phyloP scores from a whole-genome alignment of 2,329 filamentous ascomycete species.

The Endothia cerciana region DNA sequence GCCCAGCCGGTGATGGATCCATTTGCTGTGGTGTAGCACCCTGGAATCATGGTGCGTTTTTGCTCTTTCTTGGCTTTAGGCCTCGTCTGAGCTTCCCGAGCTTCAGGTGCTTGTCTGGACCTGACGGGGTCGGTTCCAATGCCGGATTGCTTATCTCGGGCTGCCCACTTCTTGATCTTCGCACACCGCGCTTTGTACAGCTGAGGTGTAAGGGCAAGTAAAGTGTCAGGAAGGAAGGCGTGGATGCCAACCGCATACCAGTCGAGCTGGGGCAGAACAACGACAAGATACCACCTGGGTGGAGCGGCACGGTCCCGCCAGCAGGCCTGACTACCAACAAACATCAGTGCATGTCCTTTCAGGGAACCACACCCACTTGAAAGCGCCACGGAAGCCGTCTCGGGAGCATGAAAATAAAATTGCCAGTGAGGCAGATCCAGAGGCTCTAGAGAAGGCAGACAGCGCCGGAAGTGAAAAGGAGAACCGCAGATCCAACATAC shows the following conservation, averaged over 20 bases:
- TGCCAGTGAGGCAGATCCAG: background rate
- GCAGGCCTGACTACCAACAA: background rate
- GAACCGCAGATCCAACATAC: background rate
- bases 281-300: background rate
- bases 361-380: background rate
- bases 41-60: background rate
- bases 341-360: background rate
- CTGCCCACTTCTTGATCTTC: background rate
- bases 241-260: background rate
- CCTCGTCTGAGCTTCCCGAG: background rate
- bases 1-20: background rate
- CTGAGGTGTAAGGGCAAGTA: background rate
- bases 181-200: background rate
- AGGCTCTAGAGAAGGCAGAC: background rate
- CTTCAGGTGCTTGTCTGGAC: background rate
- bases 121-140: background rate
- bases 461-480: background rate
- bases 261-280: background rate
- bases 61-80: background rate
- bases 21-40: conserved; percentile 1
- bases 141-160: background rate
- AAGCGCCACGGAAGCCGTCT: background rate
- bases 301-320: background rate
- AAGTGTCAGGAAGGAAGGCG: background rate
- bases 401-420: background rate